These are phyloP conservation scores for Fusarium foetens DNA, from an alignment of 2,329 filamentous ascomycete species.

Conservation along the genomic window DNA sequence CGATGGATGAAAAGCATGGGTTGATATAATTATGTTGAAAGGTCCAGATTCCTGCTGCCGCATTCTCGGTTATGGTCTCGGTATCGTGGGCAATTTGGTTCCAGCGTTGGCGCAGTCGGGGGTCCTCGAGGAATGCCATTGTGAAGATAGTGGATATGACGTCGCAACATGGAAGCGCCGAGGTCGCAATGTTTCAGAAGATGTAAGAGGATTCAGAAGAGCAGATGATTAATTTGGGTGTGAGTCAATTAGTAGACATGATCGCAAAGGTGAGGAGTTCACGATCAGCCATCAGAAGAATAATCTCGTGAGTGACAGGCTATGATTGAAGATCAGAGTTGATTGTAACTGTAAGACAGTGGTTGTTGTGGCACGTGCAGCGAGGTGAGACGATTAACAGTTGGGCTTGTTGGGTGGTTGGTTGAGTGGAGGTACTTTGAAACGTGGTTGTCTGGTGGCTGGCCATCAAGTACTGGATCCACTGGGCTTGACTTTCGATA, in stretches of 20 bases:
- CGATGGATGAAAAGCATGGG: conserved; percentile 79
- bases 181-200: conserved; percentile 5
- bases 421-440: conserved; percentile 33
- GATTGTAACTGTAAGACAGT: conserved; percentile 27
- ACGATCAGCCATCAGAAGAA: conserved; percentile 21
- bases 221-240: background rate
- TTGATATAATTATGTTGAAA: conserved; percentile 87
- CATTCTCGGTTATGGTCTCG: conserved; percentile 88
- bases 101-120: conserved; percentile 90
- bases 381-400: conserved; percentile 38
- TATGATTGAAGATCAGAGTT: conserved; percentile 33
- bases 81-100: conserved; percentile 92
- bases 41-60: conserved; percentile 89
- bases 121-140: conserved; percentile 78
- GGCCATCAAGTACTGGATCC: conserved; percentile 28
- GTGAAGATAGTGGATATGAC: conserved; percentile 45
- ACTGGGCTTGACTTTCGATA: conserved; percentile 20
- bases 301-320: conserved; percentile 26
- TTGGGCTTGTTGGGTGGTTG: conserved; percentile 43
- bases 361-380: conserved; percentile 43
- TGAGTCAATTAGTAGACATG: conserved; percentile 29
- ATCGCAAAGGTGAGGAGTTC: conserved; percentile 16
- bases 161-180: conserved; percentile 40
- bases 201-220: background rate
- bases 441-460: conserved; percentile 15